Conservation (phyloP, 768 basidiomycete species). For the Leucocoprinus sp. region DNA sequence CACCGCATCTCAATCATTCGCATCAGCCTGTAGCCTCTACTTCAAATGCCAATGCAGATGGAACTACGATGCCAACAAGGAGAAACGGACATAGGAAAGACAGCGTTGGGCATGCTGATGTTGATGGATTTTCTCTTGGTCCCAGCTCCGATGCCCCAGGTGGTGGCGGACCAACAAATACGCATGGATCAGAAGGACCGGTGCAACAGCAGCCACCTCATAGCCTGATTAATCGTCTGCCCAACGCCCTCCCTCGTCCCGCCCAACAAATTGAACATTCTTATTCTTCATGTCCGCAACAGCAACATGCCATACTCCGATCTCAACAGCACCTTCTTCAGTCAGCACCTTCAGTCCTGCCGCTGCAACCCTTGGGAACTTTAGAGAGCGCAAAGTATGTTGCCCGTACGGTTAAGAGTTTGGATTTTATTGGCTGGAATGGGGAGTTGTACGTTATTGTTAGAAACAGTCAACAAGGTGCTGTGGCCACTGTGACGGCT, state of each 20-base stretch:
- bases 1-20: background rate
- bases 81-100: background rate
- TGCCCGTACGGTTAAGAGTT: conserved; percentile 37
- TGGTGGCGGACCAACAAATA: background rate
- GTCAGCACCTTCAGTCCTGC: background rate
- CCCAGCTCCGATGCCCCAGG: background rate
- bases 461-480: conserved; percentile 20
- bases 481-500: background rate
- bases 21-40: background rate
- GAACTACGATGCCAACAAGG: conserved; percentile 1
- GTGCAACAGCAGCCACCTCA: no score
- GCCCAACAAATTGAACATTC: background rate
- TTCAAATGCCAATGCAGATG: background rate
- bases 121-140: background rate
- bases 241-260: background rate
- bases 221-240: no score
- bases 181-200: no score
- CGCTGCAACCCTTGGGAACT: background rate
- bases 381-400: conserved; percentile 38
- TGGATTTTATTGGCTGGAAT: conserved; percentile 70
- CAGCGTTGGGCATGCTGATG: conserved; percentile 1
- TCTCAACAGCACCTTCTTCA: background rate
- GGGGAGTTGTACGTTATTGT: conserved; percentile 64
- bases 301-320: background rate
- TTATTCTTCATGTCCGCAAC: background rate